phyloP scores from a whole-genome alignment of 2,329 filamentous ascomycete genomes.

The Colletotrichum magnum region DNA sequence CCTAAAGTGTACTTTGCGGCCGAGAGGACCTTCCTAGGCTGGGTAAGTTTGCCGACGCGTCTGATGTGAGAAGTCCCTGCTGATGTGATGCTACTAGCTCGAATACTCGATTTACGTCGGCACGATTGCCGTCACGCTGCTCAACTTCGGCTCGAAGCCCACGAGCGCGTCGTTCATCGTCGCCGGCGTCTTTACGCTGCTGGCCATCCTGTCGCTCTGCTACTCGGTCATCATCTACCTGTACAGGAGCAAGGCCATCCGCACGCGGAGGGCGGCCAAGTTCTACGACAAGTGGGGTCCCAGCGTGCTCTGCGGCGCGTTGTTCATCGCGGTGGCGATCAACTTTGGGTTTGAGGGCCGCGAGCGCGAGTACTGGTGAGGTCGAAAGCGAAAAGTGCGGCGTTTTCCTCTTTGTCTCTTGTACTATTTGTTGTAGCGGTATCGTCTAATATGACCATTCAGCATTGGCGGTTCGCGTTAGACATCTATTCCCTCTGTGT shows the following conservation, averaged over 20 bases:
- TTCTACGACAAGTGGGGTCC: constrained; percentile 95
- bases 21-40: constrained; percentile 95
- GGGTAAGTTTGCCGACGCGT: constrained; percentile 70
- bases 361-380: constrained; percentile 68
- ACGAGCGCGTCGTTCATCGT: constrained; percentile 74
- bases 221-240: constrained; percentile 90
- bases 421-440: neutral
- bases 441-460: neutral
- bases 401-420: constrained; percentile 7
- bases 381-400: neutral
- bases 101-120: constrained; percentile 97
- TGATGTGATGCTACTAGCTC: constrained; percentile 67
- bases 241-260: constrained; percentile 89
- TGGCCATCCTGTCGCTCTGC: constrained; percentile 82
- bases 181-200: constrained; percentile 83
- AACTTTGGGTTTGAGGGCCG: constrained; percentile 87
- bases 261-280: constrained; percentile 84
- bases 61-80: constrained; percentile 18
- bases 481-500: neutral
- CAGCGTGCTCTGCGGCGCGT: constrained; percentile 78
- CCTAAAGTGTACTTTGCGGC: constrained; percentile 98
- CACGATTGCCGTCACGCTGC: constrained; percentile 84
- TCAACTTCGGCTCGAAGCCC: constrained; percentile 81
- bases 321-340: constrained; percentile 81
- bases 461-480: constrained; percentile 11